These are phyloP conservation scores for Boletus hoseneyae DNA, from an alignment of 1,284 basidiomycete species.

Conservation along the genomic window DNA sequence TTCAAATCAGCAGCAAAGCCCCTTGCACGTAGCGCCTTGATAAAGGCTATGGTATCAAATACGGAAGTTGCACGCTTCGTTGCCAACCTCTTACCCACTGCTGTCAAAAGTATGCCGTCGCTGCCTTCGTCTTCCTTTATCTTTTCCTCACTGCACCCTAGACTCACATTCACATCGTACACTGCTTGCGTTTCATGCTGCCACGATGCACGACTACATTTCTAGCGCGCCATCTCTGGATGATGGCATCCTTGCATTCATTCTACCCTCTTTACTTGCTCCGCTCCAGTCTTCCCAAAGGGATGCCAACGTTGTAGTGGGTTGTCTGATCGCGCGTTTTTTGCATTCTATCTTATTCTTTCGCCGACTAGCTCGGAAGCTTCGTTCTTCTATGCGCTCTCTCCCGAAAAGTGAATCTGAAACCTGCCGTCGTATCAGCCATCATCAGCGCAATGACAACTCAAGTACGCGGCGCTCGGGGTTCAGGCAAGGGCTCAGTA, in stretches of 20 bases:
- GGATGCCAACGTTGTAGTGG: conserved; percentile 50
- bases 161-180: conserved; percentile 56
- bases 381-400: conserved; percentile 68
- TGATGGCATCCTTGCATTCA: conserved; percentile 58
- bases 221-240: conserved; percentile 52
- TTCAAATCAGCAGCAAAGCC: conserved; percentile 73
- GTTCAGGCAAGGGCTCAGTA: conserved; percentile 21
- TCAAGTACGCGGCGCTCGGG: conserved; percentile 37
- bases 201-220: conserved; percentile 79
- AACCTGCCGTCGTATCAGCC: conserved; percentile 51
- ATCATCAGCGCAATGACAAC: conserved; percentile 55
- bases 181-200: conserved; percentile 82
- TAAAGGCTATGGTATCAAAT: conserved; percentile 72
- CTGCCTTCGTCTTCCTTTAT: neutral
- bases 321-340: conserved; percentile 21
- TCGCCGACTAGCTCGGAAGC: conserved; percentile 55
- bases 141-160: conserved; percentile 13
- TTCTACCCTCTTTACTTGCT: conserved; percentile 59
- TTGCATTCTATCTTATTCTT: neutral
- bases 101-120: conserved; percentile 45
- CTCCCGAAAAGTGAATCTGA: conserved; percentile 59
- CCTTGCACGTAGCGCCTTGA: conserved; percentile 64
- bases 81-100: conserved; percentile 57
- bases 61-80: conserved; percentile 75
- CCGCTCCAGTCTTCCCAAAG: conserved; percentile 46